Evolutionary conservation across 495 filamentous ascomycete genomes (phyloP).

Genomic region (Xanthoparmelia taractica): DNA sequence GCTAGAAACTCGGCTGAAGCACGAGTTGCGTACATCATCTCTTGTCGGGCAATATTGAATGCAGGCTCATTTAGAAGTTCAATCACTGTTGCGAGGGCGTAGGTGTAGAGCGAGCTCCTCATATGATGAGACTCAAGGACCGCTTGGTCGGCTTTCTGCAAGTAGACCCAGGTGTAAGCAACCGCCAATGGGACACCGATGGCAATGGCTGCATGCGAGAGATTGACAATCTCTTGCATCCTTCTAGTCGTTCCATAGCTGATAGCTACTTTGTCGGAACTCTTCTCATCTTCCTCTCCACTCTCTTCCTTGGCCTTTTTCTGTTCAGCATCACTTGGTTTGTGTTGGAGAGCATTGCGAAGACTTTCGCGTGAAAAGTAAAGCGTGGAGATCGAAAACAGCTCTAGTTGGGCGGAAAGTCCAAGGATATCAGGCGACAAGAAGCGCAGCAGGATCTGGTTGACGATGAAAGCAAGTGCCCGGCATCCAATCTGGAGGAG

Average conservation of each 20-base stretch:
- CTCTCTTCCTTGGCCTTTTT: conserved; percentile 21
- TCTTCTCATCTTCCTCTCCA: neutral
- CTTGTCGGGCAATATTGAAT: conserved; percentile 75
- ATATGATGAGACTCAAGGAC: conserved; percentile 55
- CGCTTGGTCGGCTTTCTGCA: conserved; percentile 46
- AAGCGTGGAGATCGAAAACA: conserved; percentile 78
- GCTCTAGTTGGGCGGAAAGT: conserved; percentile 78
- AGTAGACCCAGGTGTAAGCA: conserved; percentile 57
- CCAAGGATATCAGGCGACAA: conserved; percentile 78
- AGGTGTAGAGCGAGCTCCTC: conserved; percentile 53
- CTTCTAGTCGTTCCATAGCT: conserved; percentile 11
- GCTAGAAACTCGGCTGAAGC: conserved; percentile 73
- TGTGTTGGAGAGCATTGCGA: conserved; percentile 76
- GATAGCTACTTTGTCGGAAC: conserved; percentile 1
- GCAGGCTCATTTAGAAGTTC: conserved; percentile 79
- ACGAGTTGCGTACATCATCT: conserved; percentile 68
- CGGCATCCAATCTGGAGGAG: conserved; percentile 76
- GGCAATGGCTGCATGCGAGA: conserved; percentile 68
- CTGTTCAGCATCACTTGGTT: conserved; percentile 37
- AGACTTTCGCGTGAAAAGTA: conserved; percentile 89
- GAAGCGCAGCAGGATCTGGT: conserved; percentile 80
- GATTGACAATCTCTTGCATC: conserved; percentile 71
- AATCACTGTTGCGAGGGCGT: conserved; percentile 64
- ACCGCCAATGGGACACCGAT: conserved; percentile 60
- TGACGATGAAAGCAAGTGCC: conserved; percentile 78